These are phyloP conservation scores for Viola odorata DNA, from an alignment of 345 rosid species.

Conservation along the genomic window DNA sequence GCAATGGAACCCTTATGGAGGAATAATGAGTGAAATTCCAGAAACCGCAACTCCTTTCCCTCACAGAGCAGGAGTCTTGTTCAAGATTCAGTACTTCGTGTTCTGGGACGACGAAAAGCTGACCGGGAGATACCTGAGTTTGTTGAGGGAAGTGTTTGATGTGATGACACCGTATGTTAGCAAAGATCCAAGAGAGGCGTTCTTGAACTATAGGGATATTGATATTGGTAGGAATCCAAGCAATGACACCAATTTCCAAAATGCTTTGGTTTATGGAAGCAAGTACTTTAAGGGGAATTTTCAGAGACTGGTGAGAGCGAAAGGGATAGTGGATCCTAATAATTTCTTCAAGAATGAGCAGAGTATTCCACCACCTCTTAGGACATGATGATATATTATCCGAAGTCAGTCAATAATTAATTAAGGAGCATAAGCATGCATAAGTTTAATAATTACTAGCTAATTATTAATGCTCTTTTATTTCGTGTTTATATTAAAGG, in stretches of 20 bases:
- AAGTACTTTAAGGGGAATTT: constrained; percentile 25
- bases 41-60: constrained; percentile 8
- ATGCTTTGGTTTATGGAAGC: constrained; percentile 9
- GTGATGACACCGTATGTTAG: constrained; percentile 22
- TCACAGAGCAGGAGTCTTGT: constrained; percentile 15
- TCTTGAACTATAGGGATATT: constrained; percentile 10
- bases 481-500: too few relatives aligned
- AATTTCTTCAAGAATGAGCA: constrained; percentile 19
- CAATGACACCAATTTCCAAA: not conserved
- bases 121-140: not conserved
- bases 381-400: too few relatives aligned
- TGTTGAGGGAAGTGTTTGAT: not conserved
- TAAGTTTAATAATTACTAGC: too few relatives aligned
- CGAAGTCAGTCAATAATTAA: too few relatives aligned
- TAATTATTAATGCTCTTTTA: too few relatives aligned
- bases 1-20: constrained; percentile 19
- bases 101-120: not conserved
- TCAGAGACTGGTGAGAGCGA: constrained; percentile 2
- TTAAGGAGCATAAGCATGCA: too few relatives aligned
- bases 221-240: constrained; percentile 5
- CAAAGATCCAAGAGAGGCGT: constrained; percentile 16
- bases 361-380: constrained; percentile 4
- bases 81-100: constrained; percentile 5
- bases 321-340: constrained; percentile 10
- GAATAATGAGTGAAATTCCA: constrained; percentile 17